Evolutionary conservation across 768 basidiomycete species (phyloP).

Genomic region (Hygrophorus russula): DNA sequence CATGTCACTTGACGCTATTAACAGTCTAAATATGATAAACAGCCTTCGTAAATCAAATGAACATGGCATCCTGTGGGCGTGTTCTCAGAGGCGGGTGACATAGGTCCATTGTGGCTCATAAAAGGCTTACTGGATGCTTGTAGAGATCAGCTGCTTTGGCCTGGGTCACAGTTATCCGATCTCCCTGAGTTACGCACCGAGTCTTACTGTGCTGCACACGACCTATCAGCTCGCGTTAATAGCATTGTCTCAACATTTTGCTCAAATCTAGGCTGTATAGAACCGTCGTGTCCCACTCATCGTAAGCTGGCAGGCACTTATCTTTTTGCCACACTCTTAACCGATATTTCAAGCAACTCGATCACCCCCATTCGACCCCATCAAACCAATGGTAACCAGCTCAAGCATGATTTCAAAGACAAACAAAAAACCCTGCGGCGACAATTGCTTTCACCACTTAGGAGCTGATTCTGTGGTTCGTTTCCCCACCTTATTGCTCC

Average conservation of each 20-base stretch:
- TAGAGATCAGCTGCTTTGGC: constrained; percentile 31
- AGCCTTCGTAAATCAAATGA: constrained; percentile 12
- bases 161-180: constrained; percentile 12
- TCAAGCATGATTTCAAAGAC: neutral
- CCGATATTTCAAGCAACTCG: constrained; percentile 6
- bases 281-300: constrained; percentile 28
- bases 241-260: constrained; percentile 28
- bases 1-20: constrained; percentile 24
- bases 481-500: neutral
- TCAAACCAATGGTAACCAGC: constrained; percentile 10
- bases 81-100: constrained; percentile 19
- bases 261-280: constrained; percentile 32
- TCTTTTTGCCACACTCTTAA: constrained; percentile 2
- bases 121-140: neutral
- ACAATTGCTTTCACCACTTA: constrained; percentile 12
- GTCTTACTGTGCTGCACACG: constrained; percentile 11
- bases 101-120: constrained; percentile 19
- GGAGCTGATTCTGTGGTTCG: constrained; percentile 6
- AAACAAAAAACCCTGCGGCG: constrained; percentile 7
- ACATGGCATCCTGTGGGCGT: constrained; percentile 30
- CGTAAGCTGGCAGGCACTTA: constrained; percentile 7
- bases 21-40: constrained; percentile 19
- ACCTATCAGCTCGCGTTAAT: constrained; percentile 22
- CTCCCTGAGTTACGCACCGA: constrained; percentile 5
- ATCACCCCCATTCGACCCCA: constrained; percentile 2